Base-by-base conservation (phyloP, 2,329 filamentous ascomycete genomes). In the Colletotrichum sp. region DNA sequence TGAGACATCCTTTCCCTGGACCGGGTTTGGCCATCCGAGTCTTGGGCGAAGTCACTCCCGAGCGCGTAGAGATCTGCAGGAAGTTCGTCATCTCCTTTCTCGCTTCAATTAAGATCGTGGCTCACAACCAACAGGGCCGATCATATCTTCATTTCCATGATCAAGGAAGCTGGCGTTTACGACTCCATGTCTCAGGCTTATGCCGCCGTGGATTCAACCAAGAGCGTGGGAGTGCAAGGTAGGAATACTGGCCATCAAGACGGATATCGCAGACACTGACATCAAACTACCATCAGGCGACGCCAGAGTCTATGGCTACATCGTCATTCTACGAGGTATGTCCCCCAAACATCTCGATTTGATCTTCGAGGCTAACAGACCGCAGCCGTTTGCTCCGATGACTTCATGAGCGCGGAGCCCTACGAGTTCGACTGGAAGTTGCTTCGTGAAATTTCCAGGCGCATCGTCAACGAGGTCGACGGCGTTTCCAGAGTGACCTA, bases 11-110 rank as follows among this genome's bases (percentile, higher is more conserved):
- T 28, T 96, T 95, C 66, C 93, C 93, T 0, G 94, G 94, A 55
- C 93, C 88, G 0, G 90, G 86, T 68, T 92, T 98, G 76, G 95
- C 91, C 16, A 94, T 97, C 79, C 90, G 95, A 69, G 93, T 98
- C 76, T 87, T 98, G 1, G 96, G 96, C 44, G 96, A 98, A 79
- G 93, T 98, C 16, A 98, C 95, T 2, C 90, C 89, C 3, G 94
- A 96, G 82, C 91, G 94, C 57, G 93, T 98, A 19, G 91, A 92
- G 71, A 97, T 98, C 78, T 95, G 92, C 3, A 87, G 94, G n/a
- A 88, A 94, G 82, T 52, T 25, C n/a, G 44, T 52, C n/a, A 52
- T 52, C 44, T 52, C 44, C 44, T 25, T 52, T 52, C 44, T 52
- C n/a, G n/a, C 44, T 52, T 52, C n/a, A 22, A 7, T 13, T 22